Percentiles rank a stretch among this genome's conserved stretches.
Evolutionary conservation across 2,329 filamentous ascomycete species (phyloP).

Genomic region (Fusarium sp.): DNA sequence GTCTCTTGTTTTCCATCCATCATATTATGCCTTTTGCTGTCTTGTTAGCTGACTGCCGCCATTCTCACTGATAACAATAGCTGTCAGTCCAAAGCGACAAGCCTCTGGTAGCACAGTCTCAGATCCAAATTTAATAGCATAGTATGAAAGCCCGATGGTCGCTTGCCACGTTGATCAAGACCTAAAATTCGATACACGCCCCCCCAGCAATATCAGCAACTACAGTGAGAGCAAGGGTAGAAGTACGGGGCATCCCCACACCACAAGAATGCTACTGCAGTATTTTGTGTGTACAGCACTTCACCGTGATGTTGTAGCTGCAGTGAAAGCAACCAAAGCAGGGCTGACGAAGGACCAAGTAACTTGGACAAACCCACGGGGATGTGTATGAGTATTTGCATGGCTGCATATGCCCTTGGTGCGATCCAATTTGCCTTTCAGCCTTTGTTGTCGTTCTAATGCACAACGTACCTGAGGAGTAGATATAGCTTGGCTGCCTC

Average conservation of each 20-base stretch:
- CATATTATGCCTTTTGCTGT: neutral
- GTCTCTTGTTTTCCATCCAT: neutral
- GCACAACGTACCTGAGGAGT: slow-evolving; percentile 19
- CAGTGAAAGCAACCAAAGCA: slow-evolving; percentile 30
- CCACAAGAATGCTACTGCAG: slow-evolving; percentile 39
- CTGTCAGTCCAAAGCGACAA: slow-evolving; percentile 4
- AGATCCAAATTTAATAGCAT: slow-evolving; percentile 17
- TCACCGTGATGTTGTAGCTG: slow-evolving; percentile 37
- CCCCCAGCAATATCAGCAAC: slow-evolving; percentile 38
- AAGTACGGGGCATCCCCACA: slow-evolving; percentile 43
- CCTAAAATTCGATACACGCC: slow-evolving; percentile 40
- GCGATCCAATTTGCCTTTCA: slow-evolving; percentile 27
- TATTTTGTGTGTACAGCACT: slow-evolving; percentile 37
- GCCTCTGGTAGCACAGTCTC: slow-evolving; percentile 1
- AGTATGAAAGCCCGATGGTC: slow-evolving; percentile 36
- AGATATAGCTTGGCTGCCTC: slow-evolving; percentile 19
- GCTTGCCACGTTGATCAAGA: slow-evolving; percentile 53
- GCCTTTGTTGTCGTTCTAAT: slow-evolving; percentile 30
- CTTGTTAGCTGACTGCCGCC: neutral
- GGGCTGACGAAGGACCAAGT: slow-evolving; percentile 37
- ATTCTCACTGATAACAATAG: neutral
- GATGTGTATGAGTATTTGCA: slow-evolving; percentile 30
- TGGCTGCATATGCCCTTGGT: slow-evolving; percentile 31
- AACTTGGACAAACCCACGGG: slow-evolving; percentile 32
- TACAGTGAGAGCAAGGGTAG: slow-evolving; percentile 35